Percentiles rank a stretch among this genome's conserved stretches.
Conservation (phyloP, 73 alveolate genomes). For the Symbiodinium pilosum region DNA sequence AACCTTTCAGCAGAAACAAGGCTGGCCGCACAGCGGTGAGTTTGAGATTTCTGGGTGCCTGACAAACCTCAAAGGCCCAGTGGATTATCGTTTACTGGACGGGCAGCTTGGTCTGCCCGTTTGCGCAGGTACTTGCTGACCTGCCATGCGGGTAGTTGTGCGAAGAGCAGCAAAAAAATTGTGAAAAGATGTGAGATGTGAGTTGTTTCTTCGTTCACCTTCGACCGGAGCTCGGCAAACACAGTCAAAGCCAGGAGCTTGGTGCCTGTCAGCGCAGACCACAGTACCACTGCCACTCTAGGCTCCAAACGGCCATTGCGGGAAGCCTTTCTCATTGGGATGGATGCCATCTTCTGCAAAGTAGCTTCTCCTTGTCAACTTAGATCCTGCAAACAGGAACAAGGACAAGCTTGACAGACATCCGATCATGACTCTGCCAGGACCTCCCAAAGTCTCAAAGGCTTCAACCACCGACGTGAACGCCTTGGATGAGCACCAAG, state of each 20-base stretch:
- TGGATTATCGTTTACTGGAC: conserved; percentile 56
- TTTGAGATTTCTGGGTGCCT: not conserved
- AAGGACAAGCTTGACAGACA: not conserved
- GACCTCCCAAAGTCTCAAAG: not conserved
- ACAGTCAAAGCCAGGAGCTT: conserved; percentile 35
- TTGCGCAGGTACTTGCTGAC: conserved; percentile 55
- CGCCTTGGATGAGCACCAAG: not conserved
- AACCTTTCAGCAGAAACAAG: not conserved
- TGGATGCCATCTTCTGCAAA: conserved; percentile 83
- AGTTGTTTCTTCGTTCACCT: not conserved
- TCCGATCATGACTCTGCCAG: not conserved
- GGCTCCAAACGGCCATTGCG: no score
- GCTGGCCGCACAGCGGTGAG: not conserved
- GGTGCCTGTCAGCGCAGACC: conserved; percentile 17
- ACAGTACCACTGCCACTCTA: not conserved
- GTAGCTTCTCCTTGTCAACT: conserved; percentile 16
- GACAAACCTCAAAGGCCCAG: conserved; percentile 30
- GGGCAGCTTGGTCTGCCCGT: conserved; percentile 55
- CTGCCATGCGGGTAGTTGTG: not conserved
- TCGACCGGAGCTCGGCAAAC: conserved; percentile 58
- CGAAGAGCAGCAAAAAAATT: not conserved
- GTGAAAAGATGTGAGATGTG: not conserved
- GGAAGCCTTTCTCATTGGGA: conserved; percentile 57
- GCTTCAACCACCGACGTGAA: not conserved
- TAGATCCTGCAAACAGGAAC: not conserved